These are phyloP conservation scores for Kodamaea fungicola DNA, from an alignment of 1,139 yeast genomes.

Conservation along the genomic window DNA sequence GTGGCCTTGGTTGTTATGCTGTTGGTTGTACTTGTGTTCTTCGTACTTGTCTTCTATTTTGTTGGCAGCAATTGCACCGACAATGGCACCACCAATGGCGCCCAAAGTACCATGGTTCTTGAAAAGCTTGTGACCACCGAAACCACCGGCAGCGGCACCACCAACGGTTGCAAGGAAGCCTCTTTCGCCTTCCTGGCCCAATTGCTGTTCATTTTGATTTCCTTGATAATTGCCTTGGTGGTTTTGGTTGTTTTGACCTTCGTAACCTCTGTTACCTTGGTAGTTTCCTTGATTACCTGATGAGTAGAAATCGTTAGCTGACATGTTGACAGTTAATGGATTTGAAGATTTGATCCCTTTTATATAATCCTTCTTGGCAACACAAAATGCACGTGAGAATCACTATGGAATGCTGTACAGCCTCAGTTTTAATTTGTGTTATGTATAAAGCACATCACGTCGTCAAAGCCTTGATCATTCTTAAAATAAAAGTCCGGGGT, in stretches of 20 bases:
- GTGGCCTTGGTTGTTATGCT: conserved; percentile 2
- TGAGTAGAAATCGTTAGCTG: conserved; percentile 60
- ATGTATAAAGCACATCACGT: too few species aligned
- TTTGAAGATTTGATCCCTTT: neutral
- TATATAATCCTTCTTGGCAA: too few species aligned
- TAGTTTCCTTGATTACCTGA: conserved; percentile 29
- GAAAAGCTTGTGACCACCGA: conserved; percentile 22
- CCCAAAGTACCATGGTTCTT: conserved; percentile 19
- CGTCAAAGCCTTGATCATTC: too few species aligned
- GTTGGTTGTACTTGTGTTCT: conserved; percentile 3
- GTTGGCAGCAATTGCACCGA: conserved; percentile 22
- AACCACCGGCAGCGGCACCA: conserved; percentile 62
- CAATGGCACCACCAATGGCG: conserved; percentile 20
- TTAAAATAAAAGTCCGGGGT: too few species aligned
- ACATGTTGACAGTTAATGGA: conserved; percentile 35
- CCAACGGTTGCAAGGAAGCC: conserved; percentile 52
- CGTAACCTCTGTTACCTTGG: conserved; percentile 1
- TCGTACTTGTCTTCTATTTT: conserved; percentile 14
- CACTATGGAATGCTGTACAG: neutral
- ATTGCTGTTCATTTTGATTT: conserved; percentile 9
- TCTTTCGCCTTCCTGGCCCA: conserved; percentile 40
- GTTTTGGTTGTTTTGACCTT: conserved; percentile 3
- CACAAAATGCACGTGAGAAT: too few species aligned
- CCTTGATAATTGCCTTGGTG: conserved; percentile 2
- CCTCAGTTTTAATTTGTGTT: too few species aligned